A percentile compares a stretch with the other conserved stretches of the same genome.
Conservation (phyloP, 345 rosid genomes). For the Aethionema arabicum region DNA sequence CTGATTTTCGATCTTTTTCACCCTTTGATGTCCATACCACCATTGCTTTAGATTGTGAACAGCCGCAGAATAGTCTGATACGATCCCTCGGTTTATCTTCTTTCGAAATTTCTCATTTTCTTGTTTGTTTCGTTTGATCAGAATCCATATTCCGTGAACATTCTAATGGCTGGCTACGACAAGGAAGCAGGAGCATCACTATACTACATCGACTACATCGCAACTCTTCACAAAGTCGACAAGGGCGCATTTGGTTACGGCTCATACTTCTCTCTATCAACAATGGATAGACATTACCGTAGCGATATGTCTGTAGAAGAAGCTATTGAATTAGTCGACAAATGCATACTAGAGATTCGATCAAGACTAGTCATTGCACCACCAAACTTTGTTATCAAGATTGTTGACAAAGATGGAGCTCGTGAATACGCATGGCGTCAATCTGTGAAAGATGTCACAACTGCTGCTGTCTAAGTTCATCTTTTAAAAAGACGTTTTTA, state of each 20-base stretch:
- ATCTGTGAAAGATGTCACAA: constrained; percentile 58
- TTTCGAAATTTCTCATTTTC: not conserved
- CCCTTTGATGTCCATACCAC: too few relatives aligned
- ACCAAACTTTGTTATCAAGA: constrained; percentile 91
- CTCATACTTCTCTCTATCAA: constrained; percentile 78
- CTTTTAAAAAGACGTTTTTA: not conserved
- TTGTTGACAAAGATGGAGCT: constrained; percentile 91
- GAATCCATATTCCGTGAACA: constrained; percentile 89
- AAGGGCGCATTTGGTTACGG: constrained; percentile 98
- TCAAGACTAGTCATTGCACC: constrained; percentile 94
- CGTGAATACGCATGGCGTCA: constrained; percentile 81
- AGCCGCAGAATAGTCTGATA: too few relatives aligned
- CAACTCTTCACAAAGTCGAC: constrained; percentile 93
- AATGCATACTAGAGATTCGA: constrained; percentile 85
- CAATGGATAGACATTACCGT: constrained; percentile 95
- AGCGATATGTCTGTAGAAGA: constrained; percentile 90
- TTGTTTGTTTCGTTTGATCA: constrained; percentile 34
- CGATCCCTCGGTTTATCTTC: too few relatives aligned
- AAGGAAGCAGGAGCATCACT: constrained; percentile 90
- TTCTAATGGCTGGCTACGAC: constrained; percentile 93
- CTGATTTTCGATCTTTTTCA: not conserved
- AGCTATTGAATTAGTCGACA: constrained; percentile 77
- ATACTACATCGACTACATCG: constrained; percentile 93
- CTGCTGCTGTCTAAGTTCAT: constrained; percentile 33
- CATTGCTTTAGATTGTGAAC: too few relatives aligned